Evolutionary conservation across 2,329 filamentous ascomycete genomes (phyloP).

Genomic region (Gremmenia infestans): DNA sequence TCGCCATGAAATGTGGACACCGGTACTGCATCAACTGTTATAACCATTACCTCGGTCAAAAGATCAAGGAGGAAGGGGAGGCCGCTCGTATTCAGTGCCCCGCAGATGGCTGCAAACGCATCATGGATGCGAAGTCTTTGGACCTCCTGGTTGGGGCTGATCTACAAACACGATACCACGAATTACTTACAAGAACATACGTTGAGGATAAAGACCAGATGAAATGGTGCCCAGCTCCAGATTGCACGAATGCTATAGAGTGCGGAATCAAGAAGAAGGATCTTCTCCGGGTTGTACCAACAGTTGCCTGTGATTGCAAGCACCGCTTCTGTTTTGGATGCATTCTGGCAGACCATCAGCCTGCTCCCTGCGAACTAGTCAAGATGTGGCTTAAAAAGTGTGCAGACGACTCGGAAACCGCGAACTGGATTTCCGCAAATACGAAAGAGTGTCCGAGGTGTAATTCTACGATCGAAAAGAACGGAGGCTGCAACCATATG

Average conservation of each 20-base stretch:
- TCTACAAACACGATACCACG: constrained; percentile 64
- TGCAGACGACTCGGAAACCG: constrained; percentile 95
- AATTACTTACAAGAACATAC: constrained; percentile 86
- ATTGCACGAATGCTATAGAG: constrained; percentile 89
- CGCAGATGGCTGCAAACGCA: constrained; percentile 77
- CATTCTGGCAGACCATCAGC: constrained; percentile 83
- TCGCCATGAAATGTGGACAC: constrained; percentile 93
- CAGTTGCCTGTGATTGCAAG: constrained; percentile 78
- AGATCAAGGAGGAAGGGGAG: constrained; percentile 93
- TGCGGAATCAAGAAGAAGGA: constrained; percentile 86
- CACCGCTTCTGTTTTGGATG: constrained; percentile 96
- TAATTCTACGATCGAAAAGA: constrained; percentile 97
- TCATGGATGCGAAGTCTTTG: constrained; percentile 86
- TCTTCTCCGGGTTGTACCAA: constrained; percentile 78
- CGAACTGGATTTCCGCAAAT: constrained; percentile 98
- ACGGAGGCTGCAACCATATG: constrained; percentile 97
- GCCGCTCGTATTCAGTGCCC: constrained; percentile 93
- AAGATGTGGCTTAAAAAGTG: constrained; percentile 98
- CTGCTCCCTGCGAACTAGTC: constrained; percentile 83
- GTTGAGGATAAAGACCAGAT: constrained; percentile 94
- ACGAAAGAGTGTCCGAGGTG: constrained; percentile 98
- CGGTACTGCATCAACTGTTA: constrained; percentile 93
- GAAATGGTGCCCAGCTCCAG: constrained; percentile 98
- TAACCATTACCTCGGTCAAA: constrained; percentile 81
- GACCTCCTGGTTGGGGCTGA: constrained; percentile 64